Percentiles rank a stretch among this genome's conserved stretches.
Evolutionary conservation across 148 eudicot genomes (phyloP).

Genomic region (Fagopyrum tataricum): DNA sequence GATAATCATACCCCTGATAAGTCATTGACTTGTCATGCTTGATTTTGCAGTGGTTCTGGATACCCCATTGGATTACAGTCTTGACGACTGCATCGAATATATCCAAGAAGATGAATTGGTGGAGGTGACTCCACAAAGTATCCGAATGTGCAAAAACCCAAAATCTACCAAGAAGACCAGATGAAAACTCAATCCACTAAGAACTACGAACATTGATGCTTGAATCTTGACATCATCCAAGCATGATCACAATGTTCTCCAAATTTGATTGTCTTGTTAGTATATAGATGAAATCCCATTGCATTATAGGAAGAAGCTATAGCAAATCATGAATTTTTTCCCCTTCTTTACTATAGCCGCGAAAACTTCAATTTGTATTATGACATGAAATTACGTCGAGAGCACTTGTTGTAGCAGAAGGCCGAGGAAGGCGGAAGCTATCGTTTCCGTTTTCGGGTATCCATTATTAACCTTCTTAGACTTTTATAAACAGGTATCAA

Average conservation of each 20-base stretch:
- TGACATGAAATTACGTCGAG: background rate
- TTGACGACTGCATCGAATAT: constrained; percentile 98
- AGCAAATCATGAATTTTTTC: background rate
- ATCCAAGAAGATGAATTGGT: constrained; percentile 98
- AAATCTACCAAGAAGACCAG: constrained; percentile 56
- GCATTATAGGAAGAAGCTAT: constrained; percentile 7
- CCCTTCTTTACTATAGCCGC: background rate
- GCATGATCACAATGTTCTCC: background rate
- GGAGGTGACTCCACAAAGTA: constrained; percentile 81
- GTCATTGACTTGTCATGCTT: background rate
- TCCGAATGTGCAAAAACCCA: constrained; percentile 93
- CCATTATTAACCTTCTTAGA: background rate
- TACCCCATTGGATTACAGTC: constrained; percentile 74
- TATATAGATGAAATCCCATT: constrained; percentile 9
- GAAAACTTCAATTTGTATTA: background rate
- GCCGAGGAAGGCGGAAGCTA: background rate
- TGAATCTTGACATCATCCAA: background rate
- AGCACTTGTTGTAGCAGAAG: constrained; percentile 4
- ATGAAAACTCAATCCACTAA: constrained; percentile 15
- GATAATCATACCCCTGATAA: no score
- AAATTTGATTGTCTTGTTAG: background rate
- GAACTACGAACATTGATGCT: background rate
- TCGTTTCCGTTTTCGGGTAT: background rate
- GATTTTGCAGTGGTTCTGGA: constrained; percentile 72
- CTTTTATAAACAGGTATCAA: background rate